A percentile compares a stretch with the other conserved stretches of the same genome.
phyloP scores from a whole-genome alignment of 2,329 filamentous ascomycete genomes.

The Penicillium sp. region DNA sequence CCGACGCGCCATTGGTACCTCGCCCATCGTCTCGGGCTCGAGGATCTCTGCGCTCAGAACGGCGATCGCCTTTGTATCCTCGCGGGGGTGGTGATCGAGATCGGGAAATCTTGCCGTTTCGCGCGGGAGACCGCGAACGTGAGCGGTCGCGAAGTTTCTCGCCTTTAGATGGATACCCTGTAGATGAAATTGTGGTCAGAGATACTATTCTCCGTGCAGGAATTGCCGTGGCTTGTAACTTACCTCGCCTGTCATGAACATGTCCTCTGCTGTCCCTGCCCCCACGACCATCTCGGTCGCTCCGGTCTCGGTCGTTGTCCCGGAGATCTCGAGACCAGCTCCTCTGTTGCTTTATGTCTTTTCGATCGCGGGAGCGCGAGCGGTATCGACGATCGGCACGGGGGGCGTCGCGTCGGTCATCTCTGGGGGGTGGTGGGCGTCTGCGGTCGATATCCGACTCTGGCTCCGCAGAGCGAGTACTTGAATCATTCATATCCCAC shows the following conservation, averaged over 20 bases:
- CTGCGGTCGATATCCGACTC: constrained; percentile 38
- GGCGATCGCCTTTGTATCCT: constrained; percentile 33
- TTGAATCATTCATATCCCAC: constrained; percentile 53
- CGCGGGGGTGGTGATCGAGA: constrained; percentile 36
- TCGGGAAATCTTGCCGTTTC: constrained; percentile 38
- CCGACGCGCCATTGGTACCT: constrained; percentile 25
- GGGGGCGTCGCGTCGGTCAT: constrained; percentile 39
- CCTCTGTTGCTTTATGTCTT: constrained; percentile 42
- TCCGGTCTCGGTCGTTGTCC: constrained; percentile 29
- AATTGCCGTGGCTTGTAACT: neutral
- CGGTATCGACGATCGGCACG: constrained; percentile 42
- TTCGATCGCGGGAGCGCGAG: constrained; percentile 40
- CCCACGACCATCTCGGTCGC: constrained; percentile 36
- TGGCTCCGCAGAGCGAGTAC: constrained; percentile 26
- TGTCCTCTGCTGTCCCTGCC: constrained; percentile 42
- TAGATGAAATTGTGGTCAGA: neutral
- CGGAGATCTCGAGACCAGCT: constrained; percentile 46
- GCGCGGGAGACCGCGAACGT: constrained; percentile 32
- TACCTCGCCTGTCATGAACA: constrained; percentile 42
- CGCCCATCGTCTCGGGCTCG: constrained; percentile 22
- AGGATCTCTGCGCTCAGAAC: constrained; percentile 31
- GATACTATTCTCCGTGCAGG: neutral
- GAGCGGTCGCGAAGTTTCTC: constrained; percentile 39
- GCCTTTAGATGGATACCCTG: constrained; percentile 32
- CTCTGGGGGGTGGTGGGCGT: constrained; percentile 36